phyloP scores from a whole-genome alignment of 1,139 yeast species.

The Candida sp. region DNA sequence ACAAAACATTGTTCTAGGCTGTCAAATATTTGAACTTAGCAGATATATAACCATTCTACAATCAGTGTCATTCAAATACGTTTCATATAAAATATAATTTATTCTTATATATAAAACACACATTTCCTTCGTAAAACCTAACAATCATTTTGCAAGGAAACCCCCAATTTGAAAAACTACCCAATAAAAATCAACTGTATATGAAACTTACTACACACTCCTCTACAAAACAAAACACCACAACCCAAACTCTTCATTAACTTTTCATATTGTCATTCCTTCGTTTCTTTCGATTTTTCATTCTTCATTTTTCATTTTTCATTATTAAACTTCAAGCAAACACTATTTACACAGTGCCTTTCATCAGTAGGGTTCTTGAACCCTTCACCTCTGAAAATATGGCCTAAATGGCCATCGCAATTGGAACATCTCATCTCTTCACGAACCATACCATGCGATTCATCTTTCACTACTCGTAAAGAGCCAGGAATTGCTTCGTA shows the following conservation, averaged over 20 bases:
- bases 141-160: too few relatives aligned
- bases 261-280: not conserved
- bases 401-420: slow-evolving; percentile 97
- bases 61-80: too few relatives aligned
- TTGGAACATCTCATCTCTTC: slow-evolving; percentile 83
- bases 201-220: too few relatives aligned
- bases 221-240: too few relatives aligned
- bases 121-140: too few relatives aligned
- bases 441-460: slow-evolving; percentile 68
- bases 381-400: slow-evolving; percentile 94
- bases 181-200: too few relatives aligned
- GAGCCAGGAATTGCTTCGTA: slow-evolving; percentile 87
- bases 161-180: too few relatives aligned
- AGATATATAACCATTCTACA: too few relatives aligned
- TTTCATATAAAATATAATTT: too few relatives aligned
- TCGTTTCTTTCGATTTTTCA: not conserved
- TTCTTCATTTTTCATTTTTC: not conserved
- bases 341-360: slow-evolving; percentile 92
- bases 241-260: not conserved
- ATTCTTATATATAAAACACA: too few relatives aligned
- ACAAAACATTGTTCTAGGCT: too few relatives aligned
- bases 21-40: too few relatives aligned
- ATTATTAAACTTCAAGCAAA: slow-evolving; percentile 63
- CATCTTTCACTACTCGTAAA: slow-evolving; percentile 58
- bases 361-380: slow-evolving; percentile 85